A percentile compares a stretch with the other conserved stretches of the same genome.
phyloP scores from a whole-genome alignment of 2,329 filamentous ascomycete genomes.

The Pseudopyricularia javanii region DNA sequence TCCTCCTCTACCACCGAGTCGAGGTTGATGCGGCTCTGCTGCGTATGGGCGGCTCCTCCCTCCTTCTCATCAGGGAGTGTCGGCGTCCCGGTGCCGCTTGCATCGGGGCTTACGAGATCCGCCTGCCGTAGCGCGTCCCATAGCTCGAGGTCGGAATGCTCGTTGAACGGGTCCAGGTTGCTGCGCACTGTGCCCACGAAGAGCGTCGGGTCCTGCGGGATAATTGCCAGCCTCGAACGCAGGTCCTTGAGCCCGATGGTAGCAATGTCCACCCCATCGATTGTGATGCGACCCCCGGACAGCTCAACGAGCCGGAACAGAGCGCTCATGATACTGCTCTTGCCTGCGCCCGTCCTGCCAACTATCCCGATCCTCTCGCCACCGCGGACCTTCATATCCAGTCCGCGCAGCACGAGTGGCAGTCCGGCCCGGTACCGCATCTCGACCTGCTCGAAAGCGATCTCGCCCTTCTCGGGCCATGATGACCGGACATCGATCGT shows the following conservation, averaged over 20 bases:
- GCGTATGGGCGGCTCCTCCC: slow-evolving; percentile 1
- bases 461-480: slow-evolving; percentile 84
- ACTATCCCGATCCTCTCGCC: slow-evolving; percentile 75
- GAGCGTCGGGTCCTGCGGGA: slow-evolving; percentile 73
- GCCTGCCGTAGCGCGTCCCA: slow-evolving; percentile 70
- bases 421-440: slow-evolving; percentile 67
- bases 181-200: slow-evolving; percentile 70
- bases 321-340: slow-evolving; percentile 73
- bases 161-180: slow-evolving; percentile 70
- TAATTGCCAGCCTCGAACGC: slow-evolving; percentile 66
- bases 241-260: slow-evolving; percentile 65
- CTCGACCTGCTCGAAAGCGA: slow-evolving; percentile 60
- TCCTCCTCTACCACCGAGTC: slow-evolving; percentile 85
- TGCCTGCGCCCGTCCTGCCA: slow-evolving; percentile 71
- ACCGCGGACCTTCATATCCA: slow-evolving; percentile 59
- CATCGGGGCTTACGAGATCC: slow-evolving; percentile 47
- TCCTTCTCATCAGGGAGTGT: neutral
- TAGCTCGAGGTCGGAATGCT: slow-evolving; percentile 65
- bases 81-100: neutral
- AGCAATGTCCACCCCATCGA: slow-evolving; percentile 58
- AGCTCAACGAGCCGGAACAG: slow-evolving; percentile 66
- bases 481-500: slow-evolving; percentile 50
- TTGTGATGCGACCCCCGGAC: slow-evolving; percentile 47
- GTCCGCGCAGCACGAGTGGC: slow-evolving; percentile 58
- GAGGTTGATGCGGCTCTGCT: slow-evolving; percentile 56